Conservation (phyloP, 139 green algal species). For the Trebouxia sp. region DNA sequence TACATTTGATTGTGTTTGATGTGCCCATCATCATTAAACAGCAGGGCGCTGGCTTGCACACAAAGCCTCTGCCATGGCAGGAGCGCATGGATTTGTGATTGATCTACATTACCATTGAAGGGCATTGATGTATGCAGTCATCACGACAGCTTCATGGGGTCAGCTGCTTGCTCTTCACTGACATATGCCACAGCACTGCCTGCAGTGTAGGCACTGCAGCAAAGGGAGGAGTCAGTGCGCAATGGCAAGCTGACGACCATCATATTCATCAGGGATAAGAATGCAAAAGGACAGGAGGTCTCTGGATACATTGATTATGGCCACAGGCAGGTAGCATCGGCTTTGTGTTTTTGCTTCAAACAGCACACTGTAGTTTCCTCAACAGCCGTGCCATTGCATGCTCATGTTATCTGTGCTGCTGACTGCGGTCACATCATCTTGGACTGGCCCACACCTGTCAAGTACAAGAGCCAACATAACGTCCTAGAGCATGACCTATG, state of each 20-base stretch:
- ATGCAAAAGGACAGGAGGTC: slow-evolving; percentile 77
- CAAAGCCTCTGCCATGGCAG: no score
- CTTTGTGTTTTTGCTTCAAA: background rate
- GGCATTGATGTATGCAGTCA: no score
- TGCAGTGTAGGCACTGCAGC: slow-evolving; percentile 63
- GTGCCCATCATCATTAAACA: no score
- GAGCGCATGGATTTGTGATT: no score
- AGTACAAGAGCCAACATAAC: background rate
- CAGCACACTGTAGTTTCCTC: no score
- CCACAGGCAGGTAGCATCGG: slow-evolving; percentile 48
- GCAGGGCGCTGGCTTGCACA: no score
- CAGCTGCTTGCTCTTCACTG: background rate
- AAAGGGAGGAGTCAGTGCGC: slow-evolving; percentile 79
- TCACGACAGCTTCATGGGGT: no score
- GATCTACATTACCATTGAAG: no score
- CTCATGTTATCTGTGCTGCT: no score
- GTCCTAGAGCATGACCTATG: background rate
- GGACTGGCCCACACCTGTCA: background rate
- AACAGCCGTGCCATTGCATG: no score
- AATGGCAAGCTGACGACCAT: slow-evolving; percentile 91
- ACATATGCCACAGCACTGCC: background rate
- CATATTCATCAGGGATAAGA: slow-evolving; percentile 85
- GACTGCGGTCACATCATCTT: background rate
- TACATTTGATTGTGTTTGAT: no score
- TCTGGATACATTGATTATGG: slow-evolving; percentile 92